Base-by-base conservation (phyloP, 2,329 filamentous ascomycete genomes). In the Beauveria sp. region DNA sequence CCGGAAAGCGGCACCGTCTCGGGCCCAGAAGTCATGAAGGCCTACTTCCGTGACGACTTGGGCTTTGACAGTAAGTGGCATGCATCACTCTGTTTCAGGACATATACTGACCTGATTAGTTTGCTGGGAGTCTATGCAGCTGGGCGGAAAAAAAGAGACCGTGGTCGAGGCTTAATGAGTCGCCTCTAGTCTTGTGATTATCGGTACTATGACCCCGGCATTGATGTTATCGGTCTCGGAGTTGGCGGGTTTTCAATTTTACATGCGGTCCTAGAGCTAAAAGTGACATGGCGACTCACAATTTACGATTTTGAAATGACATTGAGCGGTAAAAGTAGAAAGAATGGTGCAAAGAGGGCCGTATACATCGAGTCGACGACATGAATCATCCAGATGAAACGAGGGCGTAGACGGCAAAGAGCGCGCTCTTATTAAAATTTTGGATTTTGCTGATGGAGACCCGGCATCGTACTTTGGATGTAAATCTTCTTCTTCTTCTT, bases 21-120 rank as follows among this genome's bases (percentile, higher is more conserved):
- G 47, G 87, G 88, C 0, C 81, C 84, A 63, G 84, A 90, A 55
- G 77, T 88, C 14, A 80, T 86, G 78, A 71, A 83, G 65, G 72
- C 74, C 5, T 87, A 87, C 69, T 91, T 92, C 71, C 81, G 84
- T 20, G 78, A 88, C 57, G 88, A 91, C 68, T 74, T 92, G 60
- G 88, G 82, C 0, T 86, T 86, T 67, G 76, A 74, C 8, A 86
- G 84, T 86, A 74, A 77, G 84, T 81, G n/a, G 16, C 34, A 28
- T 24, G 3, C 14, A 50, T n/a, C 5, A 10, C 40, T 20, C 10
- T n/a, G 0, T 34, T 34, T 22, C 26, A 42, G 10, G 5, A 7
- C 52, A 38, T 26, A 12, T 3, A 16, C 18, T 5, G 22, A n/a
- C 38, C 6, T 24, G n/a, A 5, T 56, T 40, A 84, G 81, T 83